phyloP scores from a whole-genome alignment of 345 rosid species.

The Microthlaspi erraticum region DNA sequence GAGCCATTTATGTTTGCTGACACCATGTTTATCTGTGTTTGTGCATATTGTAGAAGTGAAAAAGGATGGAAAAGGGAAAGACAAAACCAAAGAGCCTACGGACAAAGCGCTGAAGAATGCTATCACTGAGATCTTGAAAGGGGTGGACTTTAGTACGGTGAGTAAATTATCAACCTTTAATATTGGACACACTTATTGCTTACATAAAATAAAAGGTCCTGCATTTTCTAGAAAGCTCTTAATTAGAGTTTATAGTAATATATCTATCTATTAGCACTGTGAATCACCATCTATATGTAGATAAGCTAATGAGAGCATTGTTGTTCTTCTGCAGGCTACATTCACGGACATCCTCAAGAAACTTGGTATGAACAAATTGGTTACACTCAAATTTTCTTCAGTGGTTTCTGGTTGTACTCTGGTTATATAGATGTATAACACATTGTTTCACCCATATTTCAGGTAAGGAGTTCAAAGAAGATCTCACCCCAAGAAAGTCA shows the following conservation, averaged over 20 bases:
- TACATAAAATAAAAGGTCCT: slow-evolving; percentile 7
- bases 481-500: slow-evolving; percentile 76
- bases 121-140: slow-evolving; percentile 71
- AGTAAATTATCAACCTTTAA: slow-evolving; percentile 39
- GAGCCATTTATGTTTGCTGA: slow-evolving; percentile 31
- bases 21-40: slow-evolving; percentile 29
- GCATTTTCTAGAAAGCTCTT: slow-evolving; percentile 12
- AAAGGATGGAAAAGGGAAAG: slow-evolving; percentile 68
- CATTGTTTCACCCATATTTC: slow-evolving; percentile 39
- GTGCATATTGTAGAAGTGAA: slow-evolving; percentile 49
- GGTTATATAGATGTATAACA: slow-evolving; percentile 11
- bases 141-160: slow-evolving; percentile 92
- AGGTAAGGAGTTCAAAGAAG: slow-evolving; percentile 61
- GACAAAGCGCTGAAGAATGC: slow-evolving; percentile 69
- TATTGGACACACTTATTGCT: background rate
- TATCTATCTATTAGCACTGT: slow-evolving; percentile 3
- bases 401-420: slow-evolving; percentile 10
- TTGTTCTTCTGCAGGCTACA: slow-evolving; percentile 78
- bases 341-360: slow-evolving; percentile 87
- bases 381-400: slow-evolving; percentile 6
- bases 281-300: slow-evolving; percentile 13
- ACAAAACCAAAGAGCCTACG: slow-evolving; percentile 59
- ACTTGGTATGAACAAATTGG: slow-evolving; percentile 63
- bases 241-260: slow-evolving; percentile 10
- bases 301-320: slow-evolving; percentile 17